These are phyloP conservation scores for Podospora bellae-mahoneyi DNA, from an alignment of 495 filamentous ascomycete genomes.

Conservation along the genomic window DNA sequence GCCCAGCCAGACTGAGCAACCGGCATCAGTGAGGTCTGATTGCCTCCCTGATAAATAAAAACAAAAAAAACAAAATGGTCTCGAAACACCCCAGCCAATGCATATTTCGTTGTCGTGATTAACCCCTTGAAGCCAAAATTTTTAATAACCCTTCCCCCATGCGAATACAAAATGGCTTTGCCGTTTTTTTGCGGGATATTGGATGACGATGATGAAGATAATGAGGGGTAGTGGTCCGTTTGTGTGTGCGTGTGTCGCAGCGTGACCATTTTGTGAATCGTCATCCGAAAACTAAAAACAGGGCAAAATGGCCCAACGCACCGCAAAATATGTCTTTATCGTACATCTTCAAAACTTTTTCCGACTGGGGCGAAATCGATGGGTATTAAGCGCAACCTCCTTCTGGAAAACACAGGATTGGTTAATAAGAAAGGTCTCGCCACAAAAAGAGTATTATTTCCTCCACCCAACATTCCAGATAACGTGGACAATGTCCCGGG, in stretches of 20 bases:
- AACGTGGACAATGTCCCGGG: slow-evolving; percentile 91
- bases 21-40: background rate
- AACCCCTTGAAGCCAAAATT: slow-evolving; percentile 10
- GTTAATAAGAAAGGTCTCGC: slow-evolving; percentile 35
- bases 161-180: slow-evolving; percentile 14
- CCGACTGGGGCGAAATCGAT: slow-evolving; percentile 30
- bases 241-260: slow-evolving; percentile 1
- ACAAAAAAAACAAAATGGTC: slow-evolving; percentile 23
- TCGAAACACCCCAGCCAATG: slow-evolving; percentile 34
- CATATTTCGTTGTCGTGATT: slow-evolving; percentile 31
- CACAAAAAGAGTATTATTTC: slow-evolving; percentile 45
- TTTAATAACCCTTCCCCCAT: slow-evolving; percentile 3
- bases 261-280: slow-evolving; percentile 1
- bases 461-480: slow-evolving; percentile 99
- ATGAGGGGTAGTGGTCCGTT: background rate
- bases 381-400: slow-evolving; percentile 29
- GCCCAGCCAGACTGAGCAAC: background rate
- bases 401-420: slow-evolving; percentile 36
- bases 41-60: slow-evolving; percentile 15
- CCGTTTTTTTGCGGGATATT: background rate
- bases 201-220: background rate
- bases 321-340: slow-evolving; percentile 22
- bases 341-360: slow-evolving; percentile 32
- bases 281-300: slow-evolving; percentile 7
- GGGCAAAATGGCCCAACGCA: slow-evolving; percentile 11